Conservation (phyloP, 2,329 filamentous ascomycete genomes). For the Fusarium humuli region DNA sequence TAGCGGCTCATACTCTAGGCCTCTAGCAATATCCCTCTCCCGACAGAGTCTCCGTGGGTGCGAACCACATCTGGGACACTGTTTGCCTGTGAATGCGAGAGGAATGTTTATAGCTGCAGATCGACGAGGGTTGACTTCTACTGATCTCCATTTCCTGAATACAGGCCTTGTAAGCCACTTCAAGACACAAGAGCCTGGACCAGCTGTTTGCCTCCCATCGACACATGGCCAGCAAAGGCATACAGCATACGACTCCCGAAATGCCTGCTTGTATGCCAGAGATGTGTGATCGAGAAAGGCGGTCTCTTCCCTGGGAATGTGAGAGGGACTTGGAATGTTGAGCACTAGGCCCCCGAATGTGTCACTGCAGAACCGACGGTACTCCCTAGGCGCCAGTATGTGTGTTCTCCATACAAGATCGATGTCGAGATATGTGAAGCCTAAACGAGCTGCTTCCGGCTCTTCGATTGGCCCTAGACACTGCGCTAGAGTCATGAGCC, state of each 20-base stretch:
- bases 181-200: not conserved
- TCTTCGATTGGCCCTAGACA: not conserved
- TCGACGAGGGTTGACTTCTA: slow-evolving; percentile 13
- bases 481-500: slow-evolving; percentile 28
- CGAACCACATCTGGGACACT: slow-evolving; percentile 34
- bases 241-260: slow-evolving; percentile 21
- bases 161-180: not conserved
- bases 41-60: slow-evolving; percentile 28
- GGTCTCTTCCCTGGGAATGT: not conserved
- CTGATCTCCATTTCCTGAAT: not conserved
- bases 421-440: slow-evolving; percentile 29
- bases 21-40: slow-evolving; percentile 8
- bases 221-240: slow-evolving; percentile 41
- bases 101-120: slow-evolving; percentile 9
- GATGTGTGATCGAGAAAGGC: not conserved
- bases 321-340: slow-evolving; percentile 19
- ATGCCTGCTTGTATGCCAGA: slow-evolving; percentile 19
- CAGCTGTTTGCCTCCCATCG: slow-evolving; percentile 2
- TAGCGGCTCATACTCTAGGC: not conserved
- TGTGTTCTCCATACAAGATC: slow-evolving; percentile 41
- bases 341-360: slow-evolving; percentile 16
- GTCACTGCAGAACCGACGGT: slow-evolving; percentile 15
- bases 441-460: not conserved
- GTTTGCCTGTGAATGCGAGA: slow-evolving; percentile 17
- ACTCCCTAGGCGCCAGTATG: slow-evolving; percentile 24